Conservation (phyloP, 805 yeast species). For the Vanderwaltozyma tropicalis region DNA sequence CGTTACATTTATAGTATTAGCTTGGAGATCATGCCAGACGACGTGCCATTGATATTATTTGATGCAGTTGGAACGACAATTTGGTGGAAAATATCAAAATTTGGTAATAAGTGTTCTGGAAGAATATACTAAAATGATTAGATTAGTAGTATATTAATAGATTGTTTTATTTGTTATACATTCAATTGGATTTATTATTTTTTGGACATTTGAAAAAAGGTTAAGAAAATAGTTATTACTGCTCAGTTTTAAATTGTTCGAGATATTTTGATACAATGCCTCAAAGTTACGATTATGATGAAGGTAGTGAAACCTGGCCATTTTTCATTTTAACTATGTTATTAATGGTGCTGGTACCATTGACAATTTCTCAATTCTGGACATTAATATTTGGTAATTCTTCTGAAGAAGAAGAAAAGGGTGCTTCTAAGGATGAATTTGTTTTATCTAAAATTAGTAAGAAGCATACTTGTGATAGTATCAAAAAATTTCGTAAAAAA, state of each 20-base stretch:
- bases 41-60: too few relatives aligned
- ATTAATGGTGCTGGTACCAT: conserved; percentile 57
- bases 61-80: too few relatives aligned
- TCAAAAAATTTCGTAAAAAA: conserved; percentile 16
- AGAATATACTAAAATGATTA: too few relatives aligned
- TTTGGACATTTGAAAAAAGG: background rate
- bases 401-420: conserved; percentile 2
- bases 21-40: too few relatives aligned
- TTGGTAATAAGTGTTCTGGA: too few relatives aligned
- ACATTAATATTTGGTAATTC: conserved; percentile 17
- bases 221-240: too few relatives aligned
- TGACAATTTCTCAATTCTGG: conserved; percentile 33
- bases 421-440: background rate
- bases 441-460: conserved; percentile 12
- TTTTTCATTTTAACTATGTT: conserved; percentile 69
- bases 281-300: conserved; percentile 54
- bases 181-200: too few relatives aligned
- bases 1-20: too few relatives aligned
- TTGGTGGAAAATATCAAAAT: too few relatives aligned
- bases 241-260: too few relatives aligned
- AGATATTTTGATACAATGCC: conserved; percentile 15
- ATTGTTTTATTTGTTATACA: too few relatives aligned
- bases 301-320: conserved; percentile 88
- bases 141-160: too few relatives aligned
- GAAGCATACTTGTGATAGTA: conserved; percentile 11